A percentile compares a stretch with the other conserved stretches of the same genome.
These are phyloP conservation scores for Irpex sp. DNA, from an alignment of 1,284 basidiomycete genomes.

Conservation along the genomic window DNA sequence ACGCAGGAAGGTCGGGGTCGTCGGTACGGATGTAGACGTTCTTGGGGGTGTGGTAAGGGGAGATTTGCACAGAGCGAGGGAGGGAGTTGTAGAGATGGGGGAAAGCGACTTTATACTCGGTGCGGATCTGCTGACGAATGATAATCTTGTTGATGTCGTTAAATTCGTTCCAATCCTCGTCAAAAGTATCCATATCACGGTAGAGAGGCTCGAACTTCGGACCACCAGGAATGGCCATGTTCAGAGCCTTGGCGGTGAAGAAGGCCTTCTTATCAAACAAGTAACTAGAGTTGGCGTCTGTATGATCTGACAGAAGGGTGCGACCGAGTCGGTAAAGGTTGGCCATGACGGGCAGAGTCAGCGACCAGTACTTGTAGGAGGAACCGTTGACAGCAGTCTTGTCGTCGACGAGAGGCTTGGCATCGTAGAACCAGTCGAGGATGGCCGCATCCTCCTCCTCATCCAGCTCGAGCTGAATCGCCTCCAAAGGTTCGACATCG, in stretches of 20 bases:
- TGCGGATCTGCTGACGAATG: slow-evolving; percentile 97
- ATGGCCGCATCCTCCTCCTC: slow-evolving; percentile 92
- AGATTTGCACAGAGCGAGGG: slow-evolving; percentile 91
- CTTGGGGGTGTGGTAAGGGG: slow-evolving; percentile 91
- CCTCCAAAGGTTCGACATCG: slow-evolving; percentile 96
- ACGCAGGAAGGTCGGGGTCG: slow-evolving; percentile 98
- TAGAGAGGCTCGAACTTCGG: slow-evolving; percentile 96
- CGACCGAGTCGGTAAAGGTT: slow-evolving; percentile 95
- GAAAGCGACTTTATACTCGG: slow-evolving; percentile 99
- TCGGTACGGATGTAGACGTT: slow-evolving; percentile 99
- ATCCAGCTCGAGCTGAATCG: slow-evolving; percentile 96
- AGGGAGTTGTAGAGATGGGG: slow-evolving; percentile 99
- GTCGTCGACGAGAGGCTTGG: slow-evolving; percentile 84
- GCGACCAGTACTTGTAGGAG: slow-evolving; percentile 91
- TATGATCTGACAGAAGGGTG: slow-evolving; percentile 88
- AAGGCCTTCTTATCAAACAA: slow-evolving; percentile 98
- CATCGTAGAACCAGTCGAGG: slow-evolving; percentile 98
- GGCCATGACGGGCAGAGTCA: slow-evolving; percentile 92
- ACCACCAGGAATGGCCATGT: slow-evolving; percentile 98
- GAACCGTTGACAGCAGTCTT: slow-evolving; percentile 86
- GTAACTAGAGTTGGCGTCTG: slow-evolving; percentile 86
- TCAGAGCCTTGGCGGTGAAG: slow-evolving; percentile 97
- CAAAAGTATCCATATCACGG: slow-evolving; percentile 94
- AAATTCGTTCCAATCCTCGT: slow-evolving; percentile 99
- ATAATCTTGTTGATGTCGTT: slow-evolving; percentile 99